Conservation (phyloP, 73 alveolate genomes). For the Symbiodinium natans region DNA sequence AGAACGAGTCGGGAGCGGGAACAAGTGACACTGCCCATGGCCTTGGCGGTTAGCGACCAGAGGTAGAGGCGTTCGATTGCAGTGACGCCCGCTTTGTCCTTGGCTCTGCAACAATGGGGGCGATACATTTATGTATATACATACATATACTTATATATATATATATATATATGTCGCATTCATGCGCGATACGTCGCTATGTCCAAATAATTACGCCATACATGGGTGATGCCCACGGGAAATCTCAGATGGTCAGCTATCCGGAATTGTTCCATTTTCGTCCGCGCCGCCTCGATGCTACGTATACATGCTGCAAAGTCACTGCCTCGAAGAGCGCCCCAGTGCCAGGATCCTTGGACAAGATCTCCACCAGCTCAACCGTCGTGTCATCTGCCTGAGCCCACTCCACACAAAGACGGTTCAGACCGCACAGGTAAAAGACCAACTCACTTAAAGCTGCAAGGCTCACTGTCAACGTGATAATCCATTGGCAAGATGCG, state of each 20-base stretch:
- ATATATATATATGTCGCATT: too few species aligned
- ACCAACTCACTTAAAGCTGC: too few species aligned
- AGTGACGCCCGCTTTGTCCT: slow-evolving; percentile 69
- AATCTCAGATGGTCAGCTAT: too few species aligned
- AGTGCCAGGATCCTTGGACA: neutral
- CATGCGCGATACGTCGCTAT: too few species aligned
- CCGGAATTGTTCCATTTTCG: neutral
- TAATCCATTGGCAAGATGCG: neutral
- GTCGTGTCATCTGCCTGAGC: neutral
- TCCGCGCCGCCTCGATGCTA: too few species aligned
- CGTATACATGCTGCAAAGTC: neutral
- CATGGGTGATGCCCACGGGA: too few species aligned
- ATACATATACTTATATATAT: too few species aligned
- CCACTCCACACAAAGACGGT: too few species aligned
- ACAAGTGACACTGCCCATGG: too few species aligned
- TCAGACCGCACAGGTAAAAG: too few species aligned
- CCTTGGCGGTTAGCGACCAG: slow-evolving; percentile 43
- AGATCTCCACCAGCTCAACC: neutral
- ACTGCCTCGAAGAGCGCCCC: neutral
- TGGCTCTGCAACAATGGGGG: neutral
- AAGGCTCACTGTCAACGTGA: neutral
- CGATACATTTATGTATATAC: neutral
- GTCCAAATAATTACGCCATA: too few species aligned
- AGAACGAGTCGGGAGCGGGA: too few species aligned
- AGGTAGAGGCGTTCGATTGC: slow-evolving; percentile 59